Evolutionary conservation across 805 yeast species (phyloP).

Genomic region (Yarrowia keelungensis): DNA sequence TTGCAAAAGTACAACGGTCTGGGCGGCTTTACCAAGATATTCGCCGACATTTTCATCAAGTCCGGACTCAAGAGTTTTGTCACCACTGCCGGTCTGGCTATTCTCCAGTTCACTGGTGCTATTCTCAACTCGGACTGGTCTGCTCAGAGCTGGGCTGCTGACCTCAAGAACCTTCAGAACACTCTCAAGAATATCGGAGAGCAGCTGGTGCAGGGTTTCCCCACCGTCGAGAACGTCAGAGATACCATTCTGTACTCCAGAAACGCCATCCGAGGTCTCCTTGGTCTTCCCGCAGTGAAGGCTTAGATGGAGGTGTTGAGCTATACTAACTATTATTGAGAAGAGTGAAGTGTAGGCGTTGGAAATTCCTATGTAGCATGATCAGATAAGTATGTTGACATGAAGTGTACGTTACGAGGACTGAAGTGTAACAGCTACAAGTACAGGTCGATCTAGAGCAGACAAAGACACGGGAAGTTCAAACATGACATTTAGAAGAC

Average conservation of each 20-base stretch:
- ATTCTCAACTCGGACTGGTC: constrained; percentile 5
- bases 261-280: constrained; percentile 17
- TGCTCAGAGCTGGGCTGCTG: constrained; percentile 16
- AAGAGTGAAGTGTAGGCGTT: too few relatives aligned
- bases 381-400: too few relatives aligned
- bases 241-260: constrained; percentile 19
- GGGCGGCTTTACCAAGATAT: constrained; percentile 21
- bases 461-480: too few relatives aligned
- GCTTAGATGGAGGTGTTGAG: background rate
- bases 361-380: too few relatives aligned
- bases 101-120: background rate
- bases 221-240: background rate
- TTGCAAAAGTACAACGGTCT: constrained; percentile 13
- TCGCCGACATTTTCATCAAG: constrained; percentile 13
- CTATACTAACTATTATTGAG: background rate
- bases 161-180: constrained; percentile 17
- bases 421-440: too few relatives aligned
- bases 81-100: constrained; percentile 7
- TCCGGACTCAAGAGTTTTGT: constrained; percentile 6
- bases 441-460: too few relatives aligned
- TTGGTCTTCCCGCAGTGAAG: constrained; percentile 11
- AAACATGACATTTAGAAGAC: too few relatives aligned
- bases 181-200: background rate
- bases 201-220: background rate
- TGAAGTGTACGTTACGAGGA: too few relatives aligned